Percentiles rank a stretch among this genome's conserved stretches.
These are phyloP conservation scores for Xerocomellus dryophilus DNA, from an alignment of 768 basidiomycete species.

Conservation along the genomic window DNA sequence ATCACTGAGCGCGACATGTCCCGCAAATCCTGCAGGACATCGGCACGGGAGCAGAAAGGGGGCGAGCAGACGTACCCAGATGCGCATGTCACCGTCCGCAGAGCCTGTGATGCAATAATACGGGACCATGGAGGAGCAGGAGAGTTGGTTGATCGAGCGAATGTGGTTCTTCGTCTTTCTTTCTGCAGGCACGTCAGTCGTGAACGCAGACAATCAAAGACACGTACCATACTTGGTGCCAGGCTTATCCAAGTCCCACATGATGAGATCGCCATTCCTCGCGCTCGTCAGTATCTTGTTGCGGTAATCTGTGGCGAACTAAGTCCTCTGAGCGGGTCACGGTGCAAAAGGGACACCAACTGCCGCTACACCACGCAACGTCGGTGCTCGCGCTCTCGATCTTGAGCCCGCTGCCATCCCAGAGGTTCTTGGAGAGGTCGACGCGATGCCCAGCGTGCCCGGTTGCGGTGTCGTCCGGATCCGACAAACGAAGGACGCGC, in stretches of 20 bases:
- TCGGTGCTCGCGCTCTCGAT: constrained; percentile 77
- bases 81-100: constrained; percentile 74
- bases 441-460: constrained; percentile 64
- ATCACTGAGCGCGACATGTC: constrained; percentile 66
- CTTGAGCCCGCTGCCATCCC: constrained; percentile 76
- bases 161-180: constrained; percentile 64
- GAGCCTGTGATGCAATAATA: constrained; percentile 78
- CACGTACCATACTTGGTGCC: constrained; percentile 69
- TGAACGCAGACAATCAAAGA: constrained; percentile 4
- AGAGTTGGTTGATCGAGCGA: constrained; percentile 68
- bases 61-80: constrained; percentile 56
- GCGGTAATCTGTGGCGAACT: constrained; percentile 50
- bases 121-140: constrained; percentile 63
- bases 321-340: background rate
- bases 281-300: constrained; percentile 80
- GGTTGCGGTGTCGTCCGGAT: constrained; percentile 38
- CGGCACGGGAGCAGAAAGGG: background rate
- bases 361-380: constrained; percentile 73
- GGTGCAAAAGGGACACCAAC: constrained; percentile 38
- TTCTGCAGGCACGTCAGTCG: constrained; percentile 42
- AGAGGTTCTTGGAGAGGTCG: constrained; percentile 73
- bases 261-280: constrained; percentile 75
- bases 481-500: constrained; percentile 56
- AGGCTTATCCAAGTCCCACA: constrained; percentile 75
- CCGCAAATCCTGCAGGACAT: constrained; percentile 58